Base-by-base conservation (phyloP, 352 stramenopile genomes). In the Pythium plurisporium region DNA sequence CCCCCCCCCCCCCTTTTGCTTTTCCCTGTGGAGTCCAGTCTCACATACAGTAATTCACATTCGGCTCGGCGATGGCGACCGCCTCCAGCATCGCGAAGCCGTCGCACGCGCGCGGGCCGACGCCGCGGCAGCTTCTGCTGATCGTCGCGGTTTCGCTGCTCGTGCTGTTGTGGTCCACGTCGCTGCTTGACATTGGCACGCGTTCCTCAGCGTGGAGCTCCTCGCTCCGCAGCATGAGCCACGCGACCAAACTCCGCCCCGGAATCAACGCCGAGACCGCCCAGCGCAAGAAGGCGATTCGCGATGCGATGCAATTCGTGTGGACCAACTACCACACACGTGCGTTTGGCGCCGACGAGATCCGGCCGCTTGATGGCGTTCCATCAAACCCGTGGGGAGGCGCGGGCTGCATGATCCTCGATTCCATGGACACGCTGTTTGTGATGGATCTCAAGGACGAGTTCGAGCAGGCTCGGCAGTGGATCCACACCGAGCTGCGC, bases 361-460 rank as follows among this genome's bases (percentile, higher is more conserved):
- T 99, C 38, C 76, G 79, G 37, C 96, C 96, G 2, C 66, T 92
- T 34, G 81, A 75, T 20, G 77, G 82, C 22, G n/a, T n/a, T n/a
- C n/a, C n/a, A n/a, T n/a, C n/a, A n/a, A n/a, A n/a, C n/a, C 63
- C 58, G 64, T 23, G 36, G 36, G 36, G 36, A 9, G 10, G 20
- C n/a, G 36, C 20, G 43, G 89, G 83, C 2, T 84, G 93, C 27
- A 98, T 91, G 38, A 64, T 99, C 20, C 82, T 99, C 7, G 96
- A 99, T 74, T 81, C 82, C 22, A 82, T 99, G 53, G 96, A 99
- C 72, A 99, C 96, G 64, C 76, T 99, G 9, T 99, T 86, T 79
- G 80, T 99, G 49, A 99, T 99, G 96, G 94, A 78, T 4, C 33
- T 86, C 8, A 68, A 87, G 52, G 81, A 93, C 14, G 95, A 98